A percentile compares a stretch with the other conserved stretches of the same genome.
These are phyloP conservation scores for Phallus indusiatus DNA, from an alignment of 768 basidiomycete species.

Conservation along the genomic window DNA sequence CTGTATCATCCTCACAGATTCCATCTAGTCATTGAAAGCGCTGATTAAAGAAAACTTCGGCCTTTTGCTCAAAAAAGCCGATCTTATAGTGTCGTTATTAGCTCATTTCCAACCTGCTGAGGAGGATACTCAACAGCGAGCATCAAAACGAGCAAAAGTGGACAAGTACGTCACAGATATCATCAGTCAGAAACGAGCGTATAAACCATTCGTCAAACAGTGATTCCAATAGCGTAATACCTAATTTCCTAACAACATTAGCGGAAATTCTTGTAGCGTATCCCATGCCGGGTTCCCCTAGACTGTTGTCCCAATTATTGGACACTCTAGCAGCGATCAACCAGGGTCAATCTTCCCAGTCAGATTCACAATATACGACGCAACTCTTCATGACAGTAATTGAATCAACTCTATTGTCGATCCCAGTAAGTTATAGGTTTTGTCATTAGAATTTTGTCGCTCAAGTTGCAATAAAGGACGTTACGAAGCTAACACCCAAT, in stretches of 20 bases:
- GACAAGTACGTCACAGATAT: constrained; percentile 34
- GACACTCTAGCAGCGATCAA: constrained; percentile 62
- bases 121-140: constrained; percentile 33
- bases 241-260: constrained; percentile 46
- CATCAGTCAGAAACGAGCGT: not conserved
- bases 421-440: constrained; percentile 33
- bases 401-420: constrained; percentile 49
- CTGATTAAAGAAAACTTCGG: constrained; percentile 40
- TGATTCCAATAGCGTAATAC: constrained; percentile 27
- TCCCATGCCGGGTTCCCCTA: constrained; percentile 55
- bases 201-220: not conserved
- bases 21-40: constrained; percentile 27
- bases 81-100: constrained; percentile 46
- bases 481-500: constrained; percentile 36
- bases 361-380: constrained; percentile 70
- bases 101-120: constrained; percentile 36
- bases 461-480: not conserved
- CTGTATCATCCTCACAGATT: constrained; percentile 4
- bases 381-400: constrained; percentile 81
- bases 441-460: not conserved
- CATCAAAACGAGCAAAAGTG: constrained; percentile 56
- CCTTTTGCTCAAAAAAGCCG: constrained; percentile 38
- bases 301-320: constrained; percentile 62
- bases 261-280: constrained; percentile 64
- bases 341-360: constrained; percentile 41